Conservation (phyloP, 139 green algal genomes). For the Volvox africanus region DNA sequence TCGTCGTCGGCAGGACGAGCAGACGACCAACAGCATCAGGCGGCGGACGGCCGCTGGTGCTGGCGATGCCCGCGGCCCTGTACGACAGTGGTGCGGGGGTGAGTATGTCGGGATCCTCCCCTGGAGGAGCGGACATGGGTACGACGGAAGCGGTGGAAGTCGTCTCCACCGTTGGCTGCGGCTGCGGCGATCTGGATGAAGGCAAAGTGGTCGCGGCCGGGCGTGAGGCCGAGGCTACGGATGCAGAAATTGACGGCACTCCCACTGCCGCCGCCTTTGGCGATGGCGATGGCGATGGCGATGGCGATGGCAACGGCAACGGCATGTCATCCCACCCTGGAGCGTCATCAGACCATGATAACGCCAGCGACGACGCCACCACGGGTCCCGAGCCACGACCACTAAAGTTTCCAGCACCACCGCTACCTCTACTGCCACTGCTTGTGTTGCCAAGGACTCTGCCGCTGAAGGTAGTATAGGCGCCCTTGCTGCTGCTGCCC, state of each 20-base stretch:
- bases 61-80: conserved; percentile 2
- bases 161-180: neutral
- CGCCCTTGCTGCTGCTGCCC: conserved; percentile 1
- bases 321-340: conserved; percentile 37
- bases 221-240: neutral
- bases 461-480: neutral
- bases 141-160: neutral
- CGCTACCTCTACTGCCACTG: conserved; percentile 37
- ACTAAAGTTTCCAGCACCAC: conserved; percentile 20
- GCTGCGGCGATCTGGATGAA: too few species aligned
- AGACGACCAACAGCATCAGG: neutral
- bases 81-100: neutral
- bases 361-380: conserved; percentile 19
- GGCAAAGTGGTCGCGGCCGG: neutral
- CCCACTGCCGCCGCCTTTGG: neutral
- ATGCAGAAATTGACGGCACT: neutral
- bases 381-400: conserved; percentile 1
- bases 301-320: neutral
- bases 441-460: neutral
- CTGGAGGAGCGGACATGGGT: neutral
- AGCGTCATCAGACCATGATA: conserved; percentile 39
- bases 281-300: neutral
- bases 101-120: neutral
- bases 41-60: conserved; percentile 25
- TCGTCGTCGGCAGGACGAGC: conserved; percentile 21